phyloP scores from a whole-genome alignment of 148 eudicot genomes.

The Nepenthes gracilis region DNA sequence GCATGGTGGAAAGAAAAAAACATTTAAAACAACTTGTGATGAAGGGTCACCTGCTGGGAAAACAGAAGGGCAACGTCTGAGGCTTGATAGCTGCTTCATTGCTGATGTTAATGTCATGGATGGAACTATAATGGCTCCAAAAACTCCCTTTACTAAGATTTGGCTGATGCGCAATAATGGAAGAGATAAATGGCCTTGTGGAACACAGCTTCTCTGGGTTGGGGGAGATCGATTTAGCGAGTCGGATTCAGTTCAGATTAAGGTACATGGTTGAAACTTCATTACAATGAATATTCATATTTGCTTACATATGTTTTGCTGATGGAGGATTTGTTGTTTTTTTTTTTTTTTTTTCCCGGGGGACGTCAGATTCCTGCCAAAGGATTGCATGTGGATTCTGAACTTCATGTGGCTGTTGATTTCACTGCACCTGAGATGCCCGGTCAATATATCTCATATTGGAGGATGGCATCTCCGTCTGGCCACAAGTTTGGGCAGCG shows the following conservation, averaged over 20 bases:
- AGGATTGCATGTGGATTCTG: slow-evolving; percentile 36
- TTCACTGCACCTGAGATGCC: slow-evolving; percentile 68
- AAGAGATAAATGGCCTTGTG: slow-evolving; percentile 40
- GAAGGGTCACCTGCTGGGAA: background rate
- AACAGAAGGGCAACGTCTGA: slow-evolving; percentile 11
- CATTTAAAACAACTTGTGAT: background rate
- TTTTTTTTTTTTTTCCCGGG: no score
- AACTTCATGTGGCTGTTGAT: slow-evolving; percentile 67
- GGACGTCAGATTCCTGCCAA: slow-evolving; percentile 29
- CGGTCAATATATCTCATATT: slow-evolving; percentile 62
- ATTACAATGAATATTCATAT: background rate
- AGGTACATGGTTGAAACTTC: slow-evolving; percentile 24
- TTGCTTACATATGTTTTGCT: background rate
- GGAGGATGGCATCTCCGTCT: slow-evolving; percentile 68
- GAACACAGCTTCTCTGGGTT: slow-evolving; percentile 56
- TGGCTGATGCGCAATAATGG: slow-evolving; percentile 89
- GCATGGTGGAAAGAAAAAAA: slow-evolving; percentile 1
- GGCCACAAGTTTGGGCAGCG: slow-evolving; percentile 83
- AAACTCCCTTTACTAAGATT: slow-evolving; percentile 68
- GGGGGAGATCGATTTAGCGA: slow-evolving; percentile 54
- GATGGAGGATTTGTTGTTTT: background rate
- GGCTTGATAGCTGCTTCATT: slow-evolving; percentile 62
- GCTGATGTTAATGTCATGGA: slow-evolving; percentile 53
- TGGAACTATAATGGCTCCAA: slow-evolving; percentile 73
- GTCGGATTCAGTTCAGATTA: slow-evolving; percentile 26